Base-by-base conservation (phyloP, 441 rosid genomes). In the Sinapis alba region DNA sequence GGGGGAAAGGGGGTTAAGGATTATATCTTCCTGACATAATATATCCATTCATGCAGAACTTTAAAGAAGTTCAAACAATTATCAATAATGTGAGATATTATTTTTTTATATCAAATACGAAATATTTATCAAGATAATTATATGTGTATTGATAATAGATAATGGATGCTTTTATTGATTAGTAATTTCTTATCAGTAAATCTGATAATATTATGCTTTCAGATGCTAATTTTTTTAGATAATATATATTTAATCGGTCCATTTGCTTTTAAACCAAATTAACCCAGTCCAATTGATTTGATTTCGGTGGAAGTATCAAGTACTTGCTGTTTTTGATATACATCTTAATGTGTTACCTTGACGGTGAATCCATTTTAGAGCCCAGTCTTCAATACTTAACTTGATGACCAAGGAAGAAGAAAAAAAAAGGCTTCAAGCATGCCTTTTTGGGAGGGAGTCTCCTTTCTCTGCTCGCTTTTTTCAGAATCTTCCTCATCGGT, bases 321-420 rank as follows among this genome's bases (percentile, higher is more conserved):
- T 27, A 45, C 60, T 53, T 50, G 16, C 59, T 65, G 8, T 70
- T 7, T 13, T 45, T 61, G 53, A 11, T 69, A n/a, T 30, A 30
- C 8, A 11, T 69, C 20, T 57, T 43, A 13, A 9, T 21, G 12
- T 87, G 85, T 77, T 83, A 84, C 62, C 83, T 91, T 73, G 98
- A 93, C 60, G 96, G 98, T 10, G n/a, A n/a, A 82, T 86, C 91
- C 16, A 87, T 93, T 61, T 79, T 89, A 73, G 96, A 88, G 71
- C 84, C 80, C 5, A 74, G 85, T 68, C n/a, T 91, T 21, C 68
- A 82, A 53, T 78, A 79, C 77, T 77, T 83, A 60, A 81, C 89
- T 67, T 79, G 79, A 68, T 54, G 82, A 54, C 79, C 81, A 23
- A 80, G 91, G 80, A 86, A 62, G 72, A 85, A 85, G 78, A 32